Percentiles rank a stretch among this genome's conserved stretches.
Evolutionary conservation across 768 basidiomycete genomes (phyloP).

Genomic region (Boletus rubroflammeus): DNA sequence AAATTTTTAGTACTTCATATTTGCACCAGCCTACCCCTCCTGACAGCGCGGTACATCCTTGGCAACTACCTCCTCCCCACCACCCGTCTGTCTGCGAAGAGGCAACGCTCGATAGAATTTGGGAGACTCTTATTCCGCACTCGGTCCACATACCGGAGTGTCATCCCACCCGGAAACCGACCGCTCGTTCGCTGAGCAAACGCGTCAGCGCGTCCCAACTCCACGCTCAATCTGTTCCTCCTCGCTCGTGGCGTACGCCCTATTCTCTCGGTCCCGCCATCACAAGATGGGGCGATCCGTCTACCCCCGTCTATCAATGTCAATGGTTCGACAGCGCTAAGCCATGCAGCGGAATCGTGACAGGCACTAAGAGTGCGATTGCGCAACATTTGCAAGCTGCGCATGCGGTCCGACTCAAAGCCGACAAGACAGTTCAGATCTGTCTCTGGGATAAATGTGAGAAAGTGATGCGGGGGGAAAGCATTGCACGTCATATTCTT

Average conservation of each 20-base stretch:
- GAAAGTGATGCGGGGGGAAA: conserved; percentile 24
- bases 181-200: not conserved
- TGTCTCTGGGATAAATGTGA: conserved; percentile 20
- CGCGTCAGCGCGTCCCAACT: not conserved
- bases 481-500: conserved; percentile 25
- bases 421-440: conserved; percentile 1
- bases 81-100: not conserved
- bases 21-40: not conserved
- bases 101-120: not conserved
- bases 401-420: conserved; percentile 9
- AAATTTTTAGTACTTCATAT: not conserved
- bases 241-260: not conserved
- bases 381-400: conserved; percentile 4
- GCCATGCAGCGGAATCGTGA: not conserved
- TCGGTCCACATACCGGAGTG: not conserved
- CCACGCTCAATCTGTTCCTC: not conserved
- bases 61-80: not conserved
- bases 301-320: not conserved
- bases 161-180: not conserved
- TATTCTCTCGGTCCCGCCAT: not conserved
- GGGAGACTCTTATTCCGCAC: not conserved
- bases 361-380: conserved; percentile 9
- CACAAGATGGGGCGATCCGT: not conserved
- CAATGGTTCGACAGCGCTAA: conserved; percentile 5
- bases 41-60: not conserved